These are phyloP conservation scores for Tetracladium maxilliforme DNA, from an alignment of 2,329 filamentous ascomycete species.

Conservation along the genomic window DNA sequence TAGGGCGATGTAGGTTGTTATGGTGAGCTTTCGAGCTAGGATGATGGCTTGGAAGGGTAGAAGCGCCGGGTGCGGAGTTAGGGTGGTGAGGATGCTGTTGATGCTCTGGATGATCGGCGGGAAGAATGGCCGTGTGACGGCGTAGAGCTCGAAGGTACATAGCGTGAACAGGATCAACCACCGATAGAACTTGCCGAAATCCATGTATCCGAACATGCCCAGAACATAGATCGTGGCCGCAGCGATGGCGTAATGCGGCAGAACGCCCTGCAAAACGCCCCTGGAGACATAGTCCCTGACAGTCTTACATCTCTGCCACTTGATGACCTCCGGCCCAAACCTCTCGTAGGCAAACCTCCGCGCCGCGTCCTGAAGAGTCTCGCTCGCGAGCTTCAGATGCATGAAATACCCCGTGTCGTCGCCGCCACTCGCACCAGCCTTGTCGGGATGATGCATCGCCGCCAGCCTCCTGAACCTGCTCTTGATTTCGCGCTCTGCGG, in stretches of 20 bases:
- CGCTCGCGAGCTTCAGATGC: conserved; percentile 68
- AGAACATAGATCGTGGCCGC: conserved; percentile 44
- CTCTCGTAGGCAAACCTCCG: conserved; percentile 80
- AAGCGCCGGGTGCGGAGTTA: conserved; percentile 39
- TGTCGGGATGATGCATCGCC: conserved; percentile 71
- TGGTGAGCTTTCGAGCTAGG: conserved; percentile 58
- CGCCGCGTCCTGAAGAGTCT: conserved; percentile 64
- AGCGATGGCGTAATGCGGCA: conserved; percentile 46
- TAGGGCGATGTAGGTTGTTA: conserved; percentile 74
- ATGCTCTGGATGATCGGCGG: conserved; percentile 27
- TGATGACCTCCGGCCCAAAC: conserved; percentile 59
- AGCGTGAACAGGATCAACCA: conserved; percentile 41
- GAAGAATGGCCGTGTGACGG: conserved; percentile 36
- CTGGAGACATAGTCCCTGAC: conserved; percentile 57
- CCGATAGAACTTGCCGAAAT: conserved; percentile 51
- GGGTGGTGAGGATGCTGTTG: conserved; percentile 24
- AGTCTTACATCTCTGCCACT: conserved; percentile 52
- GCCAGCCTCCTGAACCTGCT: conserved; percentile 69
- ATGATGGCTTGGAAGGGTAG: conserved; percentile 76
- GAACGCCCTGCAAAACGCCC: conserved; percentile 44
- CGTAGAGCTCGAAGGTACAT: conserved; percentile 39
- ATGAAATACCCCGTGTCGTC: conserved; percentile 53
- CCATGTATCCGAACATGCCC: conserved; percentile 50
- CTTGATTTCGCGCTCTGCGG: conserved; percentile 66
- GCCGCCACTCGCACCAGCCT: conserved; percentile 27